These are phyloP conservation scores for Suillus tomentosus DNA, from an alignment of 768 basidiomycete genomes.

Conservation along the genomic window DNA sequence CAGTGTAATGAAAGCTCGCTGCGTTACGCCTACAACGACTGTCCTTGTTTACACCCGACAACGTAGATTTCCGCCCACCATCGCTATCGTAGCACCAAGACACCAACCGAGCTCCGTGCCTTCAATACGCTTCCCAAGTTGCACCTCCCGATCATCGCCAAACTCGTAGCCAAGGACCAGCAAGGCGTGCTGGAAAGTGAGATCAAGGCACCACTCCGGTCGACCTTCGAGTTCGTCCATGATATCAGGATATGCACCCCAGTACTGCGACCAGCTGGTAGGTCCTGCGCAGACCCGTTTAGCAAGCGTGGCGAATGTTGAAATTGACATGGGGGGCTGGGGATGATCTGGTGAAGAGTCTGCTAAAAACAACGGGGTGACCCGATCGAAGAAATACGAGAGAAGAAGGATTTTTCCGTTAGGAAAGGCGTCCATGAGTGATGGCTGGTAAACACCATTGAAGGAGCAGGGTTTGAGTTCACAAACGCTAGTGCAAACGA, in stretches of 20 bases:
- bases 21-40: too few relatives aligned
- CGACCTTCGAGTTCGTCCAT: slow-evolving; percentile 75
- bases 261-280: slow-evolving; percentile 53
- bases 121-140: slow-evolving; percentile 82
- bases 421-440: slow-evolving; percentile 85
- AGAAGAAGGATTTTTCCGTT: slow-evolving; percentile 85
- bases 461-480: slow-evolving; percentile 94
- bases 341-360: slow-evolving; percentile 22
- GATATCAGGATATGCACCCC: slow-evolving; percentile 46
- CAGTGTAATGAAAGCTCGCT: background rate
- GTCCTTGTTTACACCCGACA: slow-evolving; percentile 41
- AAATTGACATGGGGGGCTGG: slow-evolving; percentile 45
- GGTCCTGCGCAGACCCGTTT: slow-evolving; percentile 73
- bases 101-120: slow-evolving; percentile 96
- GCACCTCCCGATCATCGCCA: slow-evolving; percentile 61
- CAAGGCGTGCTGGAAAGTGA: slow-evolving; percentile 93
- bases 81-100: slow-evolving; percentile 79
- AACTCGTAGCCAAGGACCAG: slow-evolving; percentile 92
- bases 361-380: slow-evolving; percentile 67
- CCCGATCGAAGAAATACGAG: slow-evolving; percentile 97
- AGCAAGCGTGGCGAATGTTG: slow-evolving; percentile 66
- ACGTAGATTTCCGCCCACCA: slow-evolving; percentile 63
- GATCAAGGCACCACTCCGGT: slow-evolving; percentile 94
- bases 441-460: slow-evolving; percentile 96
- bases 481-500: slow-evolving; percentile 59